These are phyloP conservation scores for Debaryomyces castellii DNA, from an alignment of 805 yeast species.

Conservation along the genomic window DNA sequence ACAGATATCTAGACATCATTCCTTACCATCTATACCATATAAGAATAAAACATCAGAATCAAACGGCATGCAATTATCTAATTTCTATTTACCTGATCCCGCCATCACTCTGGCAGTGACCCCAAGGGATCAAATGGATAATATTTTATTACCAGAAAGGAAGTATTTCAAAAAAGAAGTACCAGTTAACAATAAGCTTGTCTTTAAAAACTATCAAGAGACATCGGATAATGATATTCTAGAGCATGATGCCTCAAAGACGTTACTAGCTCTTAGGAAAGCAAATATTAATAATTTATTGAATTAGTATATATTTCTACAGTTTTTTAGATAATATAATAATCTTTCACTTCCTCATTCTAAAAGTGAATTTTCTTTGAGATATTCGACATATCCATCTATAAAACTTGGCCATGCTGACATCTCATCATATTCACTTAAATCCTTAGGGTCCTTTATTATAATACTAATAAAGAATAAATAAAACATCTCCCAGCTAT, in stretches of 20 bases:
- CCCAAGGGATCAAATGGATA: constrained; percentile 4
- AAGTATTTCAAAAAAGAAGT: constrained; percentile 29
- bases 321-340: not conserved
- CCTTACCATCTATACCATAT: not conserved
- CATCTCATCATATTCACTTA: constrained; percentile 67
- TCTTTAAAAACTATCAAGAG: constrained; percentile 5
- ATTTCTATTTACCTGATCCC: constrained; percentile 40
- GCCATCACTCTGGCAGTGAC: constrained; percentile 21
- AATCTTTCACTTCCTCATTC: not conserved
- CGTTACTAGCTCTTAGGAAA: constrained; percentile 39
- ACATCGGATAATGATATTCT: constrained; percentile 12
- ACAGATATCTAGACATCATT: not conserved
- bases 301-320: constrained; percentile 19
- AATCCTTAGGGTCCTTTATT: constrained; percentile 42
- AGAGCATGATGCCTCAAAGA: constrained; percentile 37
- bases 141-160: constrained; percentile 22
- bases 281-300: constrained; percentile 41
- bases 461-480: constrained; percentile 58
- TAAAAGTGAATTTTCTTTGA: constrained; percentile 25
- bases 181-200: constrained; percentile 24
- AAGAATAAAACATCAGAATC: constrained; percentile 8
- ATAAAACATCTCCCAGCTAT: constrained; percentile 83
- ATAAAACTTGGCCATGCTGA: constrained; percentile 92
- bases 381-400: constrained; percentile 76
- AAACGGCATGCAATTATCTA: constrained; percentile 3